Conservation (phyloP, 2,329 filamentous ascomycete genomes). For the Malbranchea cinnamomea region DNA sequence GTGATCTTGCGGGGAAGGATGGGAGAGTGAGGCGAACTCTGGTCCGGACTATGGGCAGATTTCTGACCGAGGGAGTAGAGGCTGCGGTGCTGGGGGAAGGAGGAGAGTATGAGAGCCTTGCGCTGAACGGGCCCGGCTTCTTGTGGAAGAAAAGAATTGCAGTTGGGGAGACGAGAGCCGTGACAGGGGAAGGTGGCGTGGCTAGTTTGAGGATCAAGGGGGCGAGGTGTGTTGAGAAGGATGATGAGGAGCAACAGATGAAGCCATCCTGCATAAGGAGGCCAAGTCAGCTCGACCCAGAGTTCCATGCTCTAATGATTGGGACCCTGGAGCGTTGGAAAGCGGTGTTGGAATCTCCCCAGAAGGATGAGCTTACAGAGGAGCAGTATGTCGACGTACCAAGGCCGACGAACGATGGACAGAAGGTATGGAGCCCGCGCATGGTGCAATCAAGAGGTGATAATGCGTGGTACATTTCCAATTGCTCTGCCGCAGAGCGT, state of each 20-base stretch:
- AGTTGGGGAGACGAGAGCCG: slow-evolving; percentile 40
- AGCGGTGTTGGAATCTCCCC: no score
- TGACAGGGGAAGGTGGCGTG: slow-evolving; percentile 60
- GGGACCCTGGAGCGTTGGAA: slow-evolving; percentile 6
- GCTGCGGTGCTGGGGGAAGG: slow-evolving; percentile 79
- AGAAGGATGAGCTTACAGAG: slow-evolving; percentile 2
- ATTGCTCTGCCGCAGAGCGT: slow-evolving; percentile 24
- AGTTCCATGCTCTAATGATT: slow-evolving; percentile 36
- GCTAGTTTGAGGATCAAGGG: slow-evolving; percentile 52
- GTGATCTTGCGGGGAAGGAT: slow-evolving; percentile 48
- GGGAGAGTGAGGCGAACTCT: slow-evolving; percentile 32
- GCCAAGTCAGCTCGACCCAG: slow-evolving; percentile 52
- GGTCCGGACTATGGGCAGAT: slow-evolving; percentile 38
- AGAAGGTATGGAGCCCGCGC: no score
- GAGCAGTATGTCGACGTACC: neutral
- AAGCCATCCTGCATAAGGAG: slow-evolving; percentile 31
- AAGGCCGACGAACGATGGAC: no score
- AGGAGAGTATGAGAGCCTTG: slow-evolving; percentile 89
- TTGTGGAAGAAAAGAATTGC: slow-evolving; percentile 60
- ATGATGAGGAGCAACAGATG: no score
- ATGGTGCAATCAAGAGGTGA: slow-evolving; percentile 12
- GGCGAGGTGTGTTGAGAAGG: slow-evolving; percentile 39
- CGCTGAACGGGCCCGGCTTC: slow-evolving; percentile 58
- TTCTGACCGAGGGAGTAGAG: slow-evolving; percentile 42
- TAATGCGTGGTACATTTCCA: slow-evolving; percentile 22